Evolutionary conservation across 805 yeast species (phyloP).

Genomic region (Brettanomyces naardenensis): DNA sequence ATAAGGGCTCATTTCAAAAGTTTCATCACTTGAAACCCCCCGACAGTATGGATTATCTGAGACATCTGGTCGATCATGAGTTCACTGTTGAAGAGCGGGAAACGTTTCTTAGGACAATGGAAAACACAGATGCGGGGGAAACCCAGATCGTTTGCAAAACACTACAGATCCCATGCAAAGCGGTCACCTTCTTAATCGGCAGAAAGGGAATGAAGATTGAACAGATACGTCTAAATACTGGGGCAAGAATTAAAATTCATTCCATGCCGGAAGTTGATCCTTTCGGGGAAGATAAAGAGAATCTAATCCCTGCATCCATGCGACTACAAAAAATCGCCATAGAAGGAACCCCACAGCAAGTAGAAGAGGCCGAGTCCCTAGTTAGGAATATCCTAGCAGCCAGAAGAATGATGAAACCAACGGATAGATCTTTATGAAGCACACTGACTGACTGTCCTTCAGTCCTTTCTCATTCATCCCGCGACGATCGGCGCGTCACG

Average conservation of each 20-base stretch:
- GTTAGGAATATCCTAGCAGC: not conserved
- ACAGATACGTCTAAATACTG: conserved; percentile 25
- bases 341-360: conserved; percentile 7
- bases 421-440: not conserved
- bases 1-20: no score
- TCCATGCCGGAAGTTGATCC: conserved; percentile 10
- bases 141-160: no score
- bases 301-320: conserved; percentile 8
- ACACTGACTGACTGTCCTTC: no score
- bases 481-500: no score
- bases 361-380: conserved; percentile 1
- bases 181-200: conserved; percentile 37
- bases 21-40: no score
- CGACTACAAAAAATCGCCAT: conserved; percentile 10
- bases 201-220: conserved; percentile 32
- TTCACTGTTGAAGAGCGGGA: no score
- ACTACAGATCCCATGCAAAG: conserved; percentile 20
- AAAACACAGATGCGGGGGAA: no score
- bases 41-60: no score
- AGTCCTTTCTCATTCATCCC: no score
- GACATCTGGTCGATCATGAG: no score
- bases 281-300: not conserved
- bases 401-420: not conserved
- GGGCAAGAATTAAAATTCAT: conserved; percentile 32
- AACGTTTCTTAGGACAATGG: no score